Evolutionary conservation across 2,329 filamentous ascomycete species (phyloP), one percentile per base, ranked within the genome.

Genomic region (Hysterium pulicare): DNA sequence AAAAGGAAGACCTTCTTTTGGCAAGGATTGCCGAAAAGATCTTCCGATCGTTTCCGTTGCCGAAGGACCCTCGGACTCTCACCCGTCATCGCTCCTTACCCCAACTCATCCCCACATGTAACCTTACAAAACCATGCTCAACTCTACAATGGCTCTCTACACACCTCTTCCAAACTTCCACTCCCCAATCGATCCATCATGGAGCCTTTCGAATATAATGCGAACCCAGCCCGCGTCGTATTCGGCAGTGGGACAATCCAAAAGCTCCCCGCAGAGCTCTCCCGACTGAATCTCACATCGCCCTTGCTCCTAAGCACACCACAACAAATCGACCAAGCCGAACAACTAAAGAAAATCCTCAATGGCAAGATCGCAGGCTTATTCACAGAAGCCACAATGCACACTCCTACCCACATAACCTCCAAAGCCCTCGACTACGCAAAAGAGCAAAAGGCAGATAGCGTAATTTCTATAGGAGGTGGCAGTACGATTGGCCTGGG

Each of bases 401-500:
- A 84, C 63, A 84, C 80, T 0, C 81, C 79, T 1, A 73, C 69
- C 4, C 57, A 76, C 45, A 64, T 83, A 42, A 83, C 80, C 2
- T 74, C 81, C 16, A 71, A 73, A 53, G 80, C 80, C 0, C 51
- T 81, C n/a, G 62, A 66, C 2, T 72, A 74, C 42, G 67, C 73
- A 1, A 64, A 67, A 41, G 59, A 64, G 0, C 59, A 68, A 13
- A 62, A 61, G 3, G 77, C 76, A 4, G 80, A 83, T 57, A 72
- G 71, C 20, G 62, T 83, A 30, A 67, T 83, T 33, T 82, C 77
- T 31, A 77, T 84, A 46, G 82, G 82, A 4, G 80, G 81, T 38
- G 78, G 79, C 21, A 81, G 77, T 41, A 82, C 80, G 0, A 79
- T 78, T 40, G 81, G 81, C 0, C 64, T 84, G n/a, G 64, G 62